Percentiles rank a stretch among this genome's conserved stretches.
Conservation (phyloP, 345 rosid genomes). For the Abelmoschus esculentus region DNA sequence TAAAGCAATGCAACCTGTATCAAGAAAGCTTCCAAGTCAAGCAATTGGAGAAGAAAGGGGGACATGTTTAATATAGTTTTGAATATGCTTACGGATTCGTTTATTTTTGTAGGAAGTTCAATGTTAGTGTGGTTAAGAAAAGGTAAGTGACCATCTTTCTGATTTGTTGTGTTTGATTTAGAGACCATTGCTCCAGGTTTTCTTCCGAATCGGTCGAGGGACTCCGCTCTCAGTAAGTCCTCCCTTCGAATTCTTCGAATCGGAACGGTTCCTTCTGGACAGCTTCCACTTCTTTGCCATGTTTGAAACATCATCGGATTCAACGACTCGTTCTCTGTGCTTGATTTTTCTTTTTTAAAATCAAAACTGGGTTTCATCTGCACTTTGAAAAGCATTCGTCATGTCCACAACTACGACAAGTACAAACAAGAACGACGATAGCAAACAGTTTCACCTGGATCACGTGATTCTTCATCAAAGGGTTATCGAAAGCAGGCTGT, state of each 20-base stretch:
- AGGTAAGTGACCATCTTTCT: background rate
- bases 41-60: background rate
- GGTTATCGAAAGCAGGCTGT: slow-evolving; percentile 52
- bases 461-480: slow-evolving; percentile 27
- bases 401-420: background rate
- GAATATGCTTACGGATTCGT: slow-evolving; percentile 28
- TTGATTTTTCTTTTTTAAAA: background rate
- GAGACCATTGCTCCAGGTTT: background rate
- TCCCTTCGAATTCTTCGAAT: slow-evolving; percentile 32
- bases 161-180: background rate
- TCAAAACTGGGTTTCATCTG: slow-evolving; percentile 39
- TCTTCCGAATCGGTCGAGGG: background rate
- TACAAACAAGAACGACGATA: background rate
- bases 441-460: slow-evolving; percentile 26
- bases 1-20: slow-evolving; percentile 25
- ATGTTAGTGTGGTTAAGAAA: background rate
- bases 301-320: slow-evolving; percentile 19
- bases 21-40: background rate
- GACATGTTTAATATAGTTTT: no score
- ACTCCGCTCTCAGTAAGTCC: slow-evolving; percentile 30
- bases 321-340: background rate
- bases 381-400: background rate
- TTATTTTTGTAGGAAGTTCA: background rate
- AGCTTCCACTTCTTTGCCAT: slow-evolving; percentile 40
- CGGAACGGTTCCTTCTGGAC: slow-evolving; percentile 43